These are phyloP conservation scores for Coemansia sp. DNA, from an alignment of 192 early-diverging fungal genomes.

Conservation along the genomic window DNA sequence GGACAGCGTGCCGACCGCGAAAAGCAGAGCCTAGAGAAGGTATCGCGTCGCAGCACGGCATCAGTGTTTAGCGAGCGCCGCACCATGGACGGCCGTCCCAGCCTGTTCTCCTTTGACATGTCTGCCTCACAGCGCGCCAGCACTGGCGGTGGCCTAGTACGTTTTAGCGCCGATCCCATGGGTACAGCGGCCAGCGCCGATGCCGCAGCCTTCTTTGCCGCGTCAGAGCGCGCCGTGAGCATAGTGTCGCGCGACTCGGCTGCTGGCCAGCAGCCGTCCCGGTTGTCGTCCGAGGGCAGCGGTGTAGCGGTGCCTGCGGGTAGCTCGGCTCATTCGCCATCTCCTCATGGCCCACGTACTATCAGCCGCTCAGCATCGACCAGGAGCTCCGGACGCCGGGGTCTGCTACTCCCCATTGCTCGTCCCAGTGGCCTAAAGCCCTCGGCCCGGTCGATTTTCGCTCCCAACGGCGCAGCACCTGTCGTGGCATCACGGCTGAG, in stretches of 20 bases:
- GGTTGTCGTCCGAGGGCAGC: conserved; percentile 34
- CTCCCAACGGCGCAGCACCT: neutral
- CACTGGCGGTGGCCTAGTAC: conserved; percentile 33
- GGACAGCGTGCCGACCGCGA: conserved; percentile 49
- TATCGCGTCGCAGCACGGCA: conserved; percentile 47
- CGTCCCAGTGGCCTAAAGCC: conserved; percentile 32
- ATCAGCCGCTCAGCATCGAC: conserved; percentile 5
- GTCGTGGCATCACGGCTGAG: conserved; percentile 33
- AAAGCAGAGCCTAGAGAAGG: conserved; percentile 37
- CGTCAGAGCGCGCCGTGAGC: conserved; percentile 13
- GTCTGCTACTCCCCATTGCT: conserved; percentile 52
- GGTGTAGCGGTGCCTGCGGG: neutral
- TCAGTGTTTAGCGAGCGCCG: conserved; percentile 45
- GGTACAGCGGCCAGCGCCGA: conserved; percentile 7
- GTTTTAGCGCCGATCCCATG: conserved; percentile 30
- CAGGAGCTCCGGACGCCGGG: conserved; percentile 29
- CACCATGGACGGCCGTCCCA: conserved; percentile 53
- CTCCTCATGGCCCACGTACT: neutral
- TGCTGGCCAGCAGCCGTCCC: conserved; percentile 7
- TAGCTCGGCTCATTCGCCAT: conserved; percentile 8
- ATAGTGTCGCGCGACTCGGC: conserved; percentile 13
- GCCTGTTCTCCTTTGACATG: conserved; percentile 46
- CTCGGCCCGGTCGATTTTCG: conserved; percentile 47
- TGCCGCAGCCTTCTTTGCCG: conserved; percentile 12
- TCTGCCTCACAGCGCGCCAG: conserved; percentile 19